Percentiles rank a stretch among this genome's conserved stretches.
Evolutionary conservation across 106 monocot species (phyloP).

Genomic region (Phalaenopsis aphrodite): DNA sequence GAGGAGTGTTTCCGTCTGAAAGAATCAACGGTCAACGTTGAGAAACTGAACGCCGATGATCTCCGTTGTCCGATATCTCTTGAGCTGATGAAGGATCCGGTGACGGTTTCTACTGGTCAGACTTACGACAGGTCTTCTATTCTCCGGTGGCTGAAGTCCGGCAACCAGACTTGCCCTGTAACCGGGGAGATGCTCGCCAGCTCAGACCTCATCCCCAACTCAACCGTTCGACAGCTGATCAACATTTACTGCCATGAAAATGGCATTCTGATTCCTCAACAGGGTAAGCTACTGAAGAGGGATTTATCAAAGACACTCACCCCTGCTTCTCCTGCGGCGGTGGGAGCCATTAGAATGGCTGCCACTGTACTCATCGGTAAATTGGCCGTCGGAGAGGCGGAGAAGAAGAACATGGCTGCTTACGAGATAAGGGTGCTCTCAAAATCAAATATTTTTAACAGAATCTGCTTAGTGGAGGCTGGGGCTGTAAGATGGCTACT

Average conservation of each 20-base stretch:
- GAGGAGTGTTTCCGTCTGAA: background rate
- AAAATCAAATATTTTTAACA: constrained; percentile 43
- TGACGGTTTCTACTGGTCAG: constrained; percentile 73
- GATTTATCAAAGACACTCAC: constrained; percentile 15
- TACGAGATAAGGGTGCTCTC: constrained; percentile 53
- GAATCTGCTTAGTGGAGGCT: constrained; percentile 58
- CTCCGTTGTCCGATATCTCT: constrained; percentile 80
- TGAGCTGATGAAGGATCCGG: constrained; percentile 81
- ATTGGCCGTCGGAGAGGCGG: constrained; percentile 22
- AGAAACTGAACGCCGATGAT: constrained; percentile 27
- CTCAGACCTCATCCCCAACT: constrained; percentile 55
- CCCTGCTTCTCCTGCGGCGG: constrained; percentile 24
- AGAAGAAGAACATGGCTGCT: constrained; percentile 35
- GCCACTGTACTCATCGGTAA: constrained; percentile 27
- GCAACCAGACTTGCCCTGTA: constrained; percentile 61
- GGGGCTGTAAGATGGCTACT: constrained; percentile 56
- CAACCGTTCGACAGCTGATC: constrained; percentile 37
- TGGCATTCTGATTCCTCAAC: constrained; percentile 15
- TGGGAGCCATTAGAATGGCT: constrained; percentile 31
- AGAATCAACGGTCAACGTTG: background rate
- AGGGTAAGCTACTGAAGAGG: constrained; percentile 7
- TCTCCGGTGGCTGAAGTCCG: constrained; percentile 53
- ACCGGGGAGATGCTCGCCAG: constrained; percentile 47
- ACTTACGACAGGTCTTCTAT: constrained; percentile 89
- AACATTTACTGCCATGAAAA: constrained; percentile 21